Base-by-base conservation (phyloP, 2,329 filamentous ascomycete genomes). In the Epichloe amarillans region DNA sequence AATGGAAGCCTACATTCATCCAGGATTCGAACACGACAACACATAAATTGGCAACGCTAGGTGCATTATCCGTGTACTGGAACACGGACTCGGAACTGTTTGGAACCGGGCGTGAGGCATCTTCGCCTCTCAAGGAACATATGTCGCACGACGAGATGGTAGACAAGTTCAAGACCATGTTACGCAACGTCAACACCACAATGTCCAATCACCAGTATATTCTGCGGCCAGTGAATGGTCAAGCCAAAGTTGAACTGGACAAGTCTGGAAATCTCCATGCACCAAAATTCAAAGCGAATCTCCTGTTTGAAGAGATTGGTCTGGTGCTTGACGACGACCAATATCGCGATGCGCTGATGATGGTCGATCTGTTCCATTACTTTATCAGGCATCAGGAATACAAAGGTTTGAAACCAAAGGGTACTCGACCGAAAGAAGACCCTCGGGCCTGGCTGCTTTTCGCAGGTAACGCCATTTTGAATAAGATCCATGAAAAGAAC, bases 361-460 rank as follows among this genome's bases (percentile, higher is more conserved):
- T 99, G 73, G 86, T 97, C 2, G 93, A 99, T 64, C 74, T 97
- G 3, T 98, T 99, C 72, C 93, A 98, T 66, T 97, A 95, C 69
- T 98, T 97, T 66, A 86, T 96, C 59, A 84, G 91, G 35, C 93
- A 98, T 58, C 93, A 97, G 65, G 91, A 99, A 65, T 96, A 97
- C 72, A 94, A 94, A 64, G 91, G 85, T 60, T 75, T 89, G 52
- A 88, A 95, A 60, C 93, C 93, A 4, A 93, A 94, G 62, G 83
- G 75, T 1, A 77, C 83, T 52, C 77, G 79, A 0, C 86, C 88
- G 0, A 95, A 89, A 62, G 88, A 97, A 65, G 88, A 97, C 59
- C 91, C 93, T 14, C 80, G 81, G 38, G 93, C 91, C 0, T 99
- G 93, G 93, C 73, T 98, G 50, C 79, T 78, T 52, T 99, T 97